These are phyloP conservation scores for Emiliania huxleyi DNA, from an alignment of 78 protist genomes.

Conservation along the genomic window DNA sequence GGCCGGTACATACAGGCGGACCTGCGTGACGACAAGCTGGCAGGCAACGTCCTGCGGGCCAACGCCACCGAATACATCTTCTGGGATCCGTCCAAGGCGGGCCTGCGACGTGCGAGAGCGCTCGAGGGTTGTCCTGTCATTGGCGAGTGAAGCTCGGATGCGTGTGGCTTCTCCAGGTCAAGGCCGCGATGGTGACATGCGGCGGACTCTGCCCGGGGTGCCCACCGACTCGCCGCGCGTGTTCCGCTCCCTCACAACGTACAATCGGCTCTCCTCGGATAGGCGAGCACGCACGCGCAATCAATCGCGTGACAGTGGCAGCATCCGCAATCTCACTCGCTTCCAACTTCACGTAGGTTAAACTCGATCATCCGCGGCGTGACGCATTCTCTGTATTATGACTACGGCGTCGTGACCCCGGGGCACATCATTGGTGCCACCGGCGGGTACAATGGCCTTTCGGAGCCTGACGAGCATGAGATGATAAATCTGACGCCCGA, in stretches of 20 bases:
- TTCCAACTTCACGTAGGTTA: neutral
- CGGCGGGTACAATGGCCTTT: neutral
- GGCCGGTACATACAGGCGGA: too few species aligned
- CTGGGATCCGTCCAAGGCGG: too few species aligned
- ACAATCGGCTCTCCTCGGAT: too few species aligned
- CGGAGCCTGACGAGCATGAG: neutral
- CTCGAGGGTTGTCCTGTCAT: too few species aligned
- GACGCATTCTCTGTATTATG: neutral
- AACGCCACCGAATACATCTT: too few species aligned
- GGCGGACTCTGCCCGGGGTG: constrained; percentile 43
- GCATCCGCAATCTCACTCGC: neutral
- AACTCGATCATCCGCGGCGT: constrained; percentile 20
- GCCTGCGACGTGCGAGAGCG: too few species aligned
- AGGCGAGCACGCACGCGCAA: too few species aligned
- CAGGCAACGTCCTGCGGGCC: too few species aligned
- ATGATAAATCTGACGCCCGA: neutral
- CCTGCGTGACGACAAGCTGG: too few species aligned
- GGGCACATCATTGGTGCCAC: neutral
- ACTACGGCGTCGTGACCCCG: constrained; percentile 27
- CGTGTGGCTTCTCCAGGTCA: too few species aligned
- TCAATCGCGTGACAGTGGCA: neutral
- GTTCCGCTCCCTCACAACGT: neutral
- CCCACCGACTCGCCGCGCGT: too few species aligned
- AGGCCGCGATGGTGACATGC: constrained; percentile 48
- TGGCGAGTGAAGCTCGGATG: too few species aligned